These are phyloP conservation scores for Narthecium ossifragum DNA, from an alignment of 106 monocot genomes.

Conservation along the genomic window DNA sequence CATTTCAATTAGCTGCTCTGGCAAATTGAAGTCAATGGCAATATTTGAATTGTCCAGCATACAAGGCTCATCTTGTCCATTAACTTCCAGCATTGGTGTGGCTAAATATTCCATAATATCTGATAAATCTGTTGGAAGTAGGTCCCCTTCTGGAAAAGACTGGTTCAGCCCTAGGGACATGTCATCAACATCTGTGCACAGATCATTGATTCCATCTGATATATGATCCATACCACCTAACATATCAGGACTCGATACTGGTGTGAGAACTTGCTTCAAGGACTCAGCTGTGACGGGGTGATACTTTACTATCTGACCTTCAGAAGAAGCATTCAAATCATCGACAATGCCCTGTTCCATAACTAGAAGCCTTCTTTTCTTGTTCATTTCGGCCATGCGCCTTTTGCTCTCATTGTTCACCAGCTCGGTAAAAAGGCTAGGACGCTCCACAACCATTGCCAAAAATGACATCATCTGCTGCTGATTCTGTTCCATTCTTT, in stretches of 20 bases:
- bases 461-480: slow-evolving; percentile 57
- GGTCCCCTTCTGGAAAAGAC: slow-evolving; percentile 9
- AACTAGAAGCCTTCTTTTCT: slow-evolving; percentile 37
- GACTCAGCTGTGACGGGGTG: slow-evolving; percentile 15
- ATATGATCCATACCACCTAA: background rate
- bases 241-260: background rate
- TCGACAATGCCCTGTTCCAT: slow-evolving; percentile 10
- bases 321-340: slow-evolving; percentile 6
- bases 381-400: slow-evolving; percentile 28
- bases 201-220: slow-evolving; percentile 9
- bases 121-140: background rate
- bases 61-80: background rate
- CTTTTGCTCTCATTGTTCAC: slow-evolving; percentile 23
- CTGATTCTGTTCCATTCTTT: slow-evolving; percentile 53
- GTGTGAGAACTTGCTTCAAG: background rate
- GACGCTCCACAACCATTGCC: slow-evolving; percentile 46
- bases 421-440: slow-evolving; percentile 26
- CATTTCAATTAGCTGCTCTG: too few species aligned
- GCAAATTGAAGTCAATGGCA: slow-evolving; percentile 27
- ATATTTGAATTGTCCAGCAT: slow-evolving; percentile 21
- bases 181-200: slow-evolving; percentile 14
- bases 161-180: background rate
- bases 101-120: slow-evolving; percentile 21
- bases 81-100: slow-evolving; percentile 16
- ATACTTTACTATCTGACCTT: slow-evolving; percentile 39